phyloP scores from a whole-genome alignment of 345 rosid genomes.

The Punica granatum region DNA sequence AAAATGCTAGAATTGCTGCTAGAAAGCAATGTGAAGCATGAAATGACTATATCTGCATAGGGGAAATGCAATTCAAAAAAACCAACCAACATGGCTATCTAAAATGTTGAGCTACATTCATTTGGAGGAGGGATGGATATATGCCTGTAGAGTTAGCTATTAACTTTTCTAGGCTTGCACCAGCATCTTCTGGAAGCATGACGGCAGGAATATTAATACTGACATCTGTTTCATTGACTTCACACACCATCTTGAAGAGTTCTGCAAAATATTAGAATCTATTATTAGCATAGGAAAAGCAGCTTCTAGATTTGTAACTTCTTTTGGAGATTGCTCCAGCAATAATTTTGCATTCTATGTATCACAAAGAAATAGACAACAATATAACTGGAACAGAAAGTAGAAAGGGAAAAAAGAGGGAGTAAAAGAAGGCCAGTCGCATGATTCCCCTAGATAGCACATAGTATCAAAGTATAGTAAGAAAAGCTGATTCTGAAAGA shows the following conservation, averaged over 20 bases:
- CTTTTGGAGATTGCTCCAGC: background rate
- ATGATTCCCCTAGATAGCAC: background rate
- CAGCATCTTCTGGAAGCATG: slow-evolving; percentile 97
- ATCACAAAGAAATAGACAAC: background rate
- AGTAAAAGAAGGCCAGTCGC: too few relatives aligned
- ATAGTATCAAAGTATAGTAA: background rate
- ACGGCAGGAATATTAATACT: slow-evolving; percentile 66
- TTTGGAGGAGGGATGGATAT: slow-evolving; percentile 8
- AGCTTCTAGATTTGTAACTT: background rate
- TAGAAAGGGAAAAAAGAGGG: background rate
- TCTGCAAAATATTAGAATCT: slow-evolving; percentile 34
- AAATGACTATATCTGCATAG: background rate
- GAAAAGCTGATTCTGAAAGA: background rate
- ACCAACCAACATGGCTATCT: background rate
- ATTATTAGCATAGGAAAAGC: background rate
- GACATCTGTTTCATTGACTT: slow-evolving; percentile 57
- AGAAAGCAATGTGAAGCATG: background rate
- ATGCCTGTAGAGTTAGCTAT: slow-evolving; percentile 37
- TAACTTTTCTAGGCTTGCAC: slow-evolving; percentile 37
- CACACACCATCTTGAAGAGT: slow-evolving; percentile 97
- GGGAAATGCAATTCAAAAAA: background rate
- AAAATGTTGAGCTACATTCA: background rate
- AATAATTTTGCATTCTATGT: background rate
- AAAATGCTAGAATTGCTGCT: background rate
- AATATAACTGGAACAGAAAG: background rate